Conservation (phyloP, 345 rosid genomes). For the Jatropha curcas region DNA sequence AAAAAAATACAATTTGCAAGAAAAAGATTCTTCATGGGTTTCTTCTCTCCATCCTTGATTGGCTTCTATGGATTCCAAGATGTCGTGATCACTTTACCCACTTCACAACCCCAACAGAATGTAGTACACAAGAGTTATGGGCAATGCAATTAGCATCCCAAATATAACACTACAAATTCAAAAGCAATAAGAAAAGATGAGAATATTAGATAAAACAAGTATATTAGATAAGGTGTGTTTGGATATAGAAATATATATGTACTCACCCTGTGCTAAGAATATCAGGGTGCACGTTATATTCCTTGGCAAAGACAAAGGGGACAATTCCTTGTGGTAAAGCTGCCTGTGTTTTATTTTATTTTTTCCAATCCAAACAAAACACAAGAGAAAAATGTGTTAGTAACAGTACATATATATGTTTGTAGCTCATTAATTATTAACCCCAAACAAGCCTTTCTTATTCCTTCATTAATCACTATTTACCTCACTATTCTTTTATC, state of each 20-base stretch:
- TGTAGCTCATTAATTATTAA: slow-evolving; percentile 14
- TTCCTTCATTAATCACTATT: background rate
- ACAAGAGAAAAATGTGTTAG: slow-evolving; percentile 29
- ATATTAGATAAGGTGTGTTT: background rate
- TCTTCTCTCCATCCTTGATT: slow-evolving; percentile 7
- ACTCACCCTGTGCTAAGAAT: slow-evolving; percentile 79
- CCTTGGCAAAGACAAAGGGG: slow-evolving; percentile 88
- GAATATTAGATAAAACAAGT: background rate
- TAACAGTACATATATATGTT: background rate
- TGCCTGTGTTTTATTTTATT: slow-evolving; percentile 48
- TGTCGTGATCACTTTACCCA: background rate
- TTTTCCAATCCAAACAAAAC: slow-evolving; percentile 14
- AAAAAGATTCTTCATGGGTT: slow-evolving; percentile 21
- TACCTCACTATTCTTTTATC: too few relatives aligned
- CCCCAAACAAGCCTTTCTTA: background rate
- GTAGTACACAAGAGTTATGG: slow-evolving; percentile 93
- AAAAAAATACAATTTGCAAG: slow-evolving; percentile 12
- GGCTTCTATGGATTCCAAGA: slow-evolving; percentile 17
- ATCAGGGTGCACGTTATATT: slow-evolving; percentile 73
- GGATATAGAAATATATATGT: background rate
- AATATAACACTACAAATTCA: slow-evolving; percentile 75
- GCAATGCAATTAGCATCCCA: slow-evolving; percentile 97
- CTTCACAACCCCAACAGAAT: slow-evolving; percentile 72
- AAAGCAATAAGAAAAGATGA: slow-evolving; percentile 11
- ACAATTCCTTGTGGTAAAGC: slow-evolving; percentile 85